A percentile compares a stretch with the other conserved stretches of the same genome.
Conservation (phyloP, 192 early-diverging fungal species). For the Dissophora globulifera region DNA sequence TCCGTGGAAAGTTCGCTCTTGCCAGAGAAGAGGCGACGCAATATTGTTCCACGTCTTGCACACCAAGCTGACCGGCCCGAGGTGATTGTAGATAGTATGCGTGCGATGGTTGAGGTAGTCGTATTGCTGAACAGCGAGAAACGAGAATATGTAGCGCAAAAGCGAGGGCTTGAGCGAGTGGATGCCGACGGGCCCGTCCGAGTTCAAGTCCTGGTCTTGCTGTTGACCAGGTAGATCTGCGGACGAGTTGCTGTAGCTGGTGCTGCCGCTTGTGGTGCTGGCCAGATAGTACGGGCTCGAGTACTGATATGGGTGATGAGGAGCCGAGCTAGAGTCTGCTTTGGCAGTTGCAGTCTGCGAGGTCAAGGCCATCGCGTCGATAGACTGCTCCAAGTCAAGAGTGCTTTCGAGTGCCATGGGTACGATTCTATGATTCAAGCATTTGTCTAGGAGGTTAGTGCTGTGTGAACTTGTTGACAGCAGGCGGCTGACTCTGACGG, state of each 20-base stretch:
- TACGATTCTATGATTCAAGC: not conserved
- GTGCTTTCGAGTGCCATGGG: conserved; percentile 38
- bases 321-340: not conserved
- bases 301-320: conserved; percentile 19
- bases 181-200: conserved; percentile 19
- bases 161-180: conserved; percentile 42
- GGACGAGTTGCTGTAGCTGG: conserved; percentile 30
- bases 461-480: too few relatives aligned
- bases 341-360: conserved; percentile 8
- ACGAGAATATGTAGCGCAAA: conserved; percentile 46
- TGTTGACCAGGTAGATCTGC: conserved; percentile 21
- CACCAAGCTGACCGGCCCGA: conserved; percentile 39
- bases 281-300: conserved; percentile 26
- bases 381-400: conserved; percentile 28
- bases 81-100: conserved; percentile 42
- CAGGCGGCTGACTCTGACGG: too few relatives aligned
- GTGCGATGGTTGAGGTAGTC: conserved; percentile 52
- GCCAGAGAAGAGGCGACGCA: conserved; percentile 49
- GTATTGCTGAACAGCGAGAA: conserved; percentile 43
- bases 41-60: conserved; percentile 48
- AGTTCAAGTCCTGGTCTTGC: not conserved
- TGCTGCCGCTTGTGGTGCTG: conserved; percentile 8
- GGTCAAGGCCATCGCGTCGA: conserved; percentile 18
- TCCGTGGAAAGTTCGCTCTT: conserved; percentile 51
- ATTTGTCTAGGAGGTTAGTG: not conserved